Percentiles rank a stretch among this genome's conserved stretches.
Conservation (phyloP, 139 green algal genomes). For the Picochlorum sp. region DNA sequence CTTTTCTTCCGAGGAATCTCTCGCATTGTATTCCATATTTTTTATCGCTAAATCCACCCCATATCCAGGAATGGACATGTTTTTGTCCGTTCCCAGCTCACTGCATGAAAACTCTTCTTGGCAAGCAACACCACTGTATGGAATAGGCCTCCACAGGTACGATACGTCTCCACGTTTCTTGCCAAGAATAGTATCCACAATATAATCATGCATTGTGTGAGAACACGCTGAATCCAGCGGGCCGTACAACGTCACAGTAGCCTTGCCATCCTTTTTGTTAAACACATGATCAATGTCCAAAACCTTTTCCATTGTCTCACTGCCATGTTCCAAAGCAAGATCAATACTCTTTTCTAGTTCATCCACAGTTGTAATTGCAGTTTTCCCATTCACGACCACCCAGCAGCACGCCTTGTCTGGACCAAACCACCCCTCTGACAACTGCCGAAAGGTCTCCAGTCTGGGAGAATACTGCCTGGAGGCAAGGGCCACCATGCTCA, state of each 20-base stretch:
- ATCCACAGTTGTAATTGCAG: too few species aligned
- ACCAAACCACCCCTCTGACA: constrained; percentile 22
- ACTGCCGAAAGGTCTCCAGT: constrained; percentile 53
- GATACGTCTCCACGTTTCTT: too few species aligned
- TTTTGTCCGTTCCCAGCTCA: constrained; percentile 15
- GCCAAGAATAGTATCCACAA: constrained; percentile 13
- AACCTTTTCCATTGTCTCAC: neutral
- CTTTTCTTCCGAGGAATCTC: constrained; percentile 63
- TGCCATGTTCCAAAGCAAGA: neutral
- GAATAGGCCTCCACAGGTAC: too few species aligned
- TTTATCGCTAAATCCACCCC: constrained; percentile 93
- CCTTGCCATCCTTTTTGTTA: neutral
- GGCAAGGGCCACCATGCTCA: constrained; percentile 45
- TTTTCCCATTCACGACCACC: constrained; percentile 22
- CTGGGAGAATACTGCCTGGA: constrained; percentile 59
- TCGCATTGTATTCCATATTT: constrained; percentile 95
- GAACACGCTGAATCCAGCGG: constrained; percentile 53
- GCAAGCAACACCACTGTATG: too few species aligned
- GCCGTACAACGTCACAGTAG: constrained; percentile 50
- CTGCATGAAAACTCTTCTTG: constrained; percentile 10
- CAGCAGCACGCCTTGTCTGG: constrained; percentile 38
- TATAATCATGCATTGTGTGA: constrained; percentile 33
- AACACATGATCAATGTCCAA: neutral
- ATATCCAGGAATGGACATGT: constrained; percentile 63
- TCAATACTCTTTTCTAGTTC: too few species aligned